Base-by-base conservation (phyloP, 208 protist species). In the Novymonas esmeraldas region DNA sequence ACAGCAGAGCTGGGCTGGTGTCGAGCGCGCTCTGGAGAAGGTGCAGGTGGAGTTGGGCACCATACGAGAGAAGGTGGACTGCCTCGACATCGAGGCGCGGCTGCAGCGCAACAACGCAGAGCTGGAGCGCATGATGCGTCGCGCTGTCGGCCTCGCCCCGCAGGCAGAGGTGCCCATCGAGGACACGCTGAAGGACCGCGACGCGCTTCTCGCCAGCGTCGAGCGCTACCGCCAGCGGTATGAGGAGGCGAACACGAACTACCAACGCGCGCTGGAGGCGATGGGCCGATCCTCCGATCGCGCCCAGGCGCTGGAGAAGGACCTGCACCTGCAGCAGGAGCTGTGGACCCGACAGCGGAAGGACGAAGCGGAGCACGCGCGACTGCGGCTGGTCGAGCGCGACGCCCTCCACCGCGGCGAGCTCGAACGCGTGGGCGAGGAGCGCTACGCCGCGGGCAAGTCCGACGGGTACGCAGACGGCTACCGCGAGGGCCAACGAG, bases 1-100 rank as follows among this genome's bases (percentile, higher is more conserved):
- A 20, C 7, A 34, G 34, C 50, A 20, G 26, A 5, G 13, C 28
- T 67, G 38, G 49, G 60, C 50, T 3, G 26, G 42, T 18, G 14
- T 89, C 38, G 77, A 84, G 63, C 73, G 82, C 29, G 44, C 74
- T 28, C 44, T 89, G 26, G 71, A 86, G 26, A 70, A 81, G 1
- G 42, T 90, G 58, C 72, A 88, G 44, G 22, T 67, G 54, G 81
- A 90, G 48, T 64, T 93, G 31, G 54, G 72, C 22, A 73, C 78
- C 28, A 66, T 94, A 42, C 84, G 76, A 42, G 81, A 94, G 29
- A 88, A 89, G 42, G 48, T 94, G 28, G 82, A 91, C 68, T 81
- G 79, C 24, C 78, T 92, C 28, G 79, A 79, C 57, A 74, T 94
- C 54, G 73, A 79, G 2, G 71, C 69, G 28, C 73, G 70, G 6